Evolutionary conservation across 1,139 yeast genomes (phyloP), one percentile per base, ranked within the genome.

Genomic region (Blastobotrys persicus): DNA sequence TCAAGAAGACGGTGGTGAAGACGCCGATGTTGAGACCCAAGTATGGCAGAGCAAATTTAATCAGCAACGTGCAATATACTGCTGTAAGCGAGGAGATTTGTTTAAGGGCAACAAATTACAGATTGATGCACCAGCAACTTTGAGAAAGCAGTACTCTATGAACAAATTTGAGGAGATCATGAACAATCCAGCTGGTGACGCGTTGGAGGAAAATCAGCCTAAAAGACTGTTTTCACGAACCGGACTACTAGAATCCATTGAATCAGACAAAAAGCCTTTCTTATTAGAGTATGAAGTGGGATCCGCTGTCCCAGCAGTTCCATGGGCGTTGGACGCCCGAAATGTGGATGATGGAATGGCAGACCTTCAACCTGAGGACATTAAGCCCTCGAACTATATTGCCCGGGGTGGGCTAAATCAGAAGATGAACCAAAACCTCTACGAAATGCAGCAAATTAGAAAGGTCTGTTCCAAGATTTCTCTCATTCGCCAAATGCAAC

Each of bases 401-500:
- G 64, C 77, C 2, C 64, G 65, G 0, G 72, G 75, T 20, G 95
- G 95, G 0, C 72, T 88, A 49, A 81, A 83, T 53, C 75, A 77
- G 12, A 71, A 80, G 12, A 73, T 88, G 52, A 74, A 78, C 56
- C 77, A 77, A 14, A 92, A 89, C 59, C 83, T 94, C 45, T 71
- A 75, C 3, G 80, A 85, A 58, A 88, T 92, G 75, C 97, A 91
- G 69, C 89, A 88, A 59, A 87, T 94, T 33, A 74, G 98, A 49
- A 85, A 83, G 60, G 76, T 88, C 2, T 91, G 98, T 65, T 87
- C 88, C 69, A 91, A 91, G 65, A 88, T 94, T 28, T 84, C 95
- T 2, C 72, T 91, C 46, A 86, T 94, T 53, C 76, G 96, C 53
- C 95, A 88, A 66, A 84, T 92, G 88, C 96, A 92, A 63, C 91